These are phyloP conservation scores for Gnetum montanum DNA, from an alignment of 75 land plant genomes.

Conservation along the genomic window DNA sequence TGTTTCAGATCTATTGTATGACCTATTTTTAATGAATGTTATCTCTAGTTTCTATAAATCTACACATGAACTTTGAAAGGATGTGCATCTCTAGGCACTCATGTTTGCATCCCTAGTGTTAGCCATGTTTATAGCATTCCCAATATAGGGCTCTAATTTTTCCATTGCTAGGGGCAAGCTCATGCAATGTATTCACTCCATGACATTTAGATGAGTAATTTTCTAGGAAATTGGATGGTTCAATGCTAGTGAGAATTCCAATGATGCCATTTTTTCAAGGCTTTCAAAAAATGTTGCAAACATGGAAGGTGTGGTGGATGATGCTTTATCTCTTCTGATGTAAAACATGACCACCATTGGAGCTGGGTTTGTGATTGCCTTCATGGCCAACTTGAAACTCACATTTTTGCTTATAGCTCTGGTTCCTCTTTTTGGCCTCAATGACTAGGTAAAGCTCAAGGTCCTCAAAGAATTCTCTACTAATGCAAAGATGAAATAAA, in stretches of 20 bases:
- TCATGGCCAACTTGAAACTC: constrained; percentile 66
- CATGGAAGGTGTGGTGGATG: constrained; percentile 69
- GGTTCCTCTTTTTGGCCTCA: constrained; percentile 63
- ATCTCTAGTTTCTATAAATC: constrained; percentile 28
- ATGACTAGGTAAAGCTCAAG: constrained; percentile 56
- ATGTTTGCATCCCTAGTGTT: too few species aligned
- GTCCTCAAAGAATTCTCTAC: constrained; percentile 74
- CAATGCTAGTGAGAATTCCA: constrained; percentile 4
- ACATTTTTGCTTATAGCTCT: constrained; percentile 54
- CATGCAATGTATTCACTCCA: constrained; percentile 19
- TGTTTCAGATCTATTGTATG: constrained; percentile 26
- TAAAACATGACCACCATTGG: constrained; percentile 51
- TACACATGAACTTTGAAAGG: constrained; percentile 22
- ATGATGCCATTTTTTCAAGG: constrained; percentile 77
- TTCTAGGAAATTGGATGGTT: constrained; percentile 35
- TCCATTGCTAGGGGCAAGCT: constrained; percentile 36
- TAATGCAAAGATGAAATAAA: constrained; percentile 61
- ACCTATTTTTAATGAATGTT: constrained; percentile 28
- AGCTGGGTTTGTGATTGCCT: constrained; percentile 76
- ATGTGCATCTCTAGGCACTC: constrained; percentile 42
- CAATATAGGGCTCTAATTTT: too few species aligned
- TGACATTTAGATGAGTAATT: too few species aligned
- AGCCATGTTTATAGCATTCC: too few species aligned
- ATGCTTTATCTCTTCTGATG: constrained; percentile 55
- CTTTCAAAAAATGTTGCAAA: constrained; percentile 81